Evolutionary conservation across 805 yeast genomes (phyloP).

Genomic region (Starmerella floricola): DNA sequence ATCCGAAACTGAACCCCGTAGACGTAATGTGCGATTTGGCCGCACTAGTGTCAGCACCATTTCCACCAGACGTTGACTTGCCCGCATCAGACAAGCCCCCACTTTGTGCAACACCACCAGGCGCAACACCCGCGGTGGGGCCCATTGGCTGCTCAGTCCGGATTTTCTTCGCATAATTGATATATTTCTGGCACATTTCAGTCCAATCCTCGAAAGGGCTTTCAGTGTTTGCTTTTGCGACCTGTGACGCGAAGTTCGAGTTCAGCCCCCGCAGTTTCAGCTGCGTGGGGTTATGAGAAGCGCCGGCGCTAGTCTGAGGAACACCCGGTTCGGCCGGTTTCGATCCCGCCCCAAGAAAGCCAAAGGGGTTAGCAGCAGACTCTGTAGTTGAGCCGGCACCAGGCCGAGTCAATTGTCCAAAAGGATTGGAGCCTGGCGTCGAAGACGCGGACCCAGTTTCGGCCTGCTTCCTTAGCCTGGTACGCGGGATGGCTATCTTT

Average conservation of each 20-base stretch:
- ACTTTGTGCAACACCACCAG: no score
- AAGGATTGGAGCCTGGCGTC: constrained; percentile 1
- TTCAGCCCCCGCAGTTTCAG: constrained; percentile 18
- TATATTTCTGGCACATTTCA: constrained; percentile 19
- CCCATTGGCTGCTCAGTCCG: no score
- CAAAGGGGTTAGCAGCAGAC: constrained; percentile 10
- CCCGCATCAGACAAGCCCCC: no score
- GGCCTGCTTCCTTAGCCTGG: constrained; percentile 5
- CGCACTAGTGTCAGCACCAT: no score
- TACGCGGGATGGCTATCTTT: constrained; percentile 43
- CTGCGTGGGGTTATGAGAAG: neutral
- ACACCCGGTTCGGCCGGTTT: no score
- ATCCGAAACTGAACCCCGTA: constrained; percentile 18
- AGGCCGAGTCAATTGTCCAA: neutral
- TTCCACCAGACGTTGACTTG: no score
- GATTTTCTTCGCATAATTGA: constrained; percentile 13
- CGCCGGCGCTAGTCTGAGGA: neutral
- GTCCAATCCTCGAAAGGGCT: constrained; percentile 19
- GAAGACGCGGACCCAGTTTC: constrained; percentile 5
- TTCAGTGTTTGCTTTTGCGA: constrained; percentile 9
- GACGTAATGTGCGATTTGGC: constrained; percentile 13
- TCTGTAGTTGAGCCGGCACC: neutral
- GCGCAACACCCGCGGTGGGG: no score
- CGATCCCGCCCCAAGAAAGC: no score
- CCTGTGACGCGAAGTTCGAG: constrained; percentile 15